Percentiles rank a stretch among this genome's conserved stretches.
Conservation (phyloP, 2,329 filamentous ascomycete genomes). For the Phoma sp. region DNA sequence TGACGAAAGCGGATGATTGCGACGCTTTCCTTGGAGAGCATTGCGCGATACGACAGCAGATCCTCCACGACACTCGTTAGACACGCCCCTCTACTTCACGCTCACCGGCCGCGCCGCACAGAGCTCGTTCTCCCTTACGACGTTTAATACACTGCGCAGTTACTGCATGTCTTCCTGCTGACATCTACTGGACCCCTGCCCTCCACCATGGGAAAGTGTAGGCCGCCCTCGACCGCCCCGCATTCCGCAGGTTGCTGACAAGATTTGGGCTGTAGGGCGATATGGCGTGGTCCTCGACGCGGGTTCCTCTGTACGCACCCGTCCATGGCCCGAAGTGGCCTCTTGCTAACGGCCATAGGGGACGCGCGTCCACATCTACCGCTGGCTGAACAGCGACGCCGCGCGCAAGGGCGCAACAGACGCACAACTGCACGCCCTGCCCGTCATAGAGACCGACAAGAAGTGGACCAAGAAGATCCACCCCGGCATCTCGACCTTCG, state of each 20-base stretch:
- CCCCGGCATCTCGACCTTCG: constrained; percentile 88
- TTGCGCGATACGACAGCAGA: background rate
- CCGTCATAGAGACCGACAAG: constrained; percentile 82
- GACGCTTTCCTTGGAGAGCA: constrained; percentile 1
- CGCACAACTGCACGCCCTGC: constrained; percentile 72
- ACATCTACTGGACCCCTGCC: constrained; percentile 28
- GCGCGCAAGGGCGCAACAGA: constrained; percentile 68
- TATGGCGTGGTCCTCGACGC: constrained; percentile 98
- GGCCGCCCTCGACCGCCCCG: constrained; percentile 28
- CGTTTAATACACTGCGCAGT: constrained; percentile 9
- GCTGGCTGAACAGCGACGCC: constrained; percentile 81
- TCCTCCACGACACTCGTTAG: constrained; percentile 15
- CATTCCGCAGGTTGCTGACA: constrained; percentile 31
- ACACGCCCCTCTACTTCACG: background rate
- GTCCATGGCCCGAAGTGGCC: background rate
- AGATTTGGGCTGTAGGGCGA: constrained; percentile 56
- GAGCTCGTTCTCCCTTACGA: background rate
- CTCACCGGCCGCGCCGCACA: constrained; percentile 9
- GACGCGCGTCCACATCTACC: constrained; percentile 92
- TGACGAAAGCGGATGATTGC: constrained; percentile 8
- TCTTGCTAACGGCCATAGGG: constrained; percentile 58
- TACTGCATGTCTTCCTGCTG: constrained; percentile 37
- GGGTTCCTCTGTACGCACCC: constrained; percentile 77
- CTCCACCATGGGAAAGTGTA: constrained; percentile 54
- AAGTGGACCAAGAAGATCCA: constrained; percentile 93